Evolutionary conservation across 352 stramenopile species (phyloP), one percentile per base, ranked within the genome.

Genomic region (Pythium brachiatum): DNA sequence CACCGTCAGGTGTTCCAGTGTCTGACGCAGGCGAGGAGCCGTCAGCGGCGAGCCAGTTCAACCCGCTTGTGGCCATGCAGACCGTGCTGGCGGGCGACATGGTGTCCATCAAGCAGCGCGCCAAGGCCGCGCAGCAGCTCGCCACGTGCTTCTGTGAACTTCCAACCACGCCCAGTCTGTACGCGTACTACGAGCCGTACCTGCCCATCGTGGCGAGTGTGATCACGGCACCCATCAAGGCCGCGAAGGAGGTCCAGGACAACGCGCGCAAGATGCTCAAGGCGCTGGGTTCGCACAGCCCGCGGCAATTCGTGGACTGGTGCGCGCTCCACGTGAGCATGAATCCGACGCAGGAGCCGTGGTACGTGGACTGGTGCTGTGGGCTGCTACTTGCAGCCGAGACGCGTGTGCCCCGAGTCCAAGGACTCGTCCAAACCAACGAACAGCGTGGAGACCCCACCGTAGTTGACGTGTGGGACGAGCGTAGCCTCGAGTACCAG

Each of bases 71-170:
- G 21, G 60, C 66, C 8, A 43, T 73, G 43, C 66, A 73, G 57
- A 66, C 15, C 18, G 57, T 73, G 15, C 7, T 64, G 32, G 66
- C 60, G 8, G 66, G 66, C 36, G 66, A 73, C 15, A 66, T 68
- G 36, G 66, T 73, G 61, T 43, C 66, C 18, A 68, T 73, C 60
- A 73, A 73, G 66, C 66, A 69, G 46, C 66, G 66, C 52, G 60
- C 60, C 60, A 73, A 73, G 66, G 66, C 66, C 38, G 66, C 66
- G 44, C 59, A 69, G 57, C 60, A 73, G 52, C 60, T 73, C 55
- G 66, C 66, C 1, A 58, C 51, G 43, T 69, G 63, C 36, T 64
- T 65, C 56, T 62, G 56, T 20, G 50, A 73, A 20, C 56, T 73
- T 4, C 66, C 66, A 15, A 68, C 60, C n/a, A 73, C 60, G 34